Base-by-base conservation (phyloP, 495 filamentous ascomycete genomes). In the Lindgomyces ingoldianus region DNA sequence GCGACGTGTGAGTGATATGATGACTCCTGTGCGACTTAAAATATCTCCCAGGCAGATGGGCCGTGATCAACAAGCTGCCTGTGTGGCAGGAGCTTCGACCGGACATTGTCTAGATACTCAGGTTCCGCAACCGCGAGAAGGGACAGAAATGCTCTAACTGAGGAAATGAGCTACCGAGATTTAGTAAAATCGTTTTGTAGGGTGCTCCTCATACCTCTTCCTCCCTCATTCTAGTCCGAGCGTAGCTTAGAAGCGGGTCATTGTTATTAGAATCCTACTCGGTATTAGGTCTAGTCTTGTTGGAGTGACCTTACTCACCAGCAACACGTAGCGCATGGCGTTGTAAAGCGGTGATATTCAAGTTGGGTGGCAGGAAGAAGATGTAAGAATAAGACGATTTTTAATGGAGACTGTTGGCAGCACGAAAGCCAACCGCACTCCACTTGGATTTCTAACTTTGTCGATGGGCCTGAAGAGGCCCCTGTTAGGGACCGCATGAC, bases 81-180 rank as follows among this genome's bases (percentile, higher is more conserved):
- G 46, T 60, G 46, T 51, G 57, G 57, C 21, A 60, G n/a, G 44
- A 60, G 57, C 19, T 60, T 60, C 36, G 29, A 60, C 44, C 22
- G 45, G 27, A 60, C 57, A n/a, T 49, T 33, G 44, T 60, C 44
- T 50, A 60, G 45, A 27, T 60, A 14, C 45, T 50, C 45, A 49
- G 57, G 27, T 60, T 60, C 45, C 27, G 57, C 44, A 49, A 60
- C 29, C 45, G 57, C 57, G 39, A 60, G 57, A 25, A 50, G 26
- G 18, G 57, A 50, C 57, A 60, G 57, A 27, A 60, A 60, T 27
- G 18, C 56, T 26, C 25, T 59, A 22, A 47, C 56, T 46, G 24
- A 59, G 22, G 27, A 59, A 48, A 59, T 47, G 45, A 59, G 48
- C 56, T 59, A 33, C 39, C 14, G 25, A 59, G 26, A n/a, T n/a